Base-by-base conservation (phyloP, 2,329 filamentous ascomycete genomes). In the Colletotrichum trifolii region DNA sequence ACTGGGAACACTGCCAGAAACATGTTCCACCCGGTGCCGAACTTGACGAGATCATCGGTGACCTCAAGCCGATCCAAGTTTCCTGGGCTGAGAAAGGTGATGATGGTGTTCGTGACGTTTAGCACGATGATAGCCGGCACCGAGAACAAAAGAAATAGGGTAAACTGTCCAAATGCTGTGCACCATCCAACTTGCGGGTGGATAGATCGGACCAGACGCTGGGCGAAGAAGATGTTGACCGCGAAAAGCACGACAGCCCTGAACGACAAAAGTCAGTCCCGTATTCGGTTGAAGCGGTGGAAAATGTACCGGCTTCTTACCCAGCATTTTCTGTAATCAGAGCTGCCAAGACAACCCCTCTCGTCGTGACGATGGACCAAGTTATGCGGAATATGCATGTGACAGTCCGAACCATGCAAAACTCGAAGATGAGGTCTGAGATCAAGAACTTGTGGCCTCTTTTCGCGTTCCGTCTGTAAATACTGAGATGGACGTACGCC, bases 141-240 rank as follows among this genome's bases (percentile, higher is more conserved):
- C 8, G 76, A 74, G 15, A 76, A 66, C 47, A 69, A 67, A 9
- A 73, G 67, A 45, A 74, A 64, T 3, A 68, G 46, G 5, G 64
- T 67, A 10, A 67, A 34, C 55, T 71, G 61, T 52, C 73, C 69
- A n/a, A 77, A 70, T 1, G 50, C 66, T 1, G 33, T 68, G 25
- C 73, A 69, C 78, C 78, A 80, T 60, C 78, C 78, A 8, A 77
- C 45, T 12, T 17, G 13, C 8, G 78, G 78, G 39, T 77, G 77
- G 54, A 74, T 73, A 2, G 78, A 75, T 48, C 78, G 76, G 3
- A 79, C 67, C 34, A 80, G 70, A 46, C 78, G 76, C 64, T 78
- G 77, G 2, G 75, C 73, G 59, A 80, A 77, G 64, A 80, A 72
- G 15, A 80, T 71, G 67, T 80, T 79, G 64, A 78, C 68, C 36